Conservation (phyloP, 257 asterid genomes). For the Henckelia pumila region DNA sequence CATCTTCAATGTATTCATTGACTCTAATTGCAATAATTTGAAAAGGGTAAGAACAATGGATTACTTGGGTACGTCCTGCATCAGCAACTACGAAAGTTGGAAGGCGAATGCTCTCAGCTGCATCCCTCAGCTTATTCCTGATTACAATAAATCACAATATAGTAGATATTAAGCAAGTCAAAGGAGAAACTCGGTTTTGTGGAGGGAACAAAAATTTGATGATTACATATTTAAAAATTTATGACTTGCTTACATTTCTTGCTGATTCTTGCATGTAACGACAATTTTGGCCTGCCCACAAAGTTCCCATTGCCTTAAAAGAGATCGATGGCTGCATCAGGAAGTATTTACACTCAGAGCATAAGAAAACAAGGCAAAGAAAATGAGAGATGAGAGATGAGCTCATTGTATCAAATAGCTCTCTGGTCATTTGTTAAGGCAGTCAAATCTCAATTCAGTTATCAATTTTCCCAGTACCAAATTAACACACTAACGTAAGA, state of each 20-base stretch:
- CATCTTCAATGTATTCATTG: not conserved
- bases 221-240: slow-evolving; percentile 15
- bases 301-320: slow-evolving; percentile 84
- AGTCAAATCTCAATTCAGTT: not conserved
- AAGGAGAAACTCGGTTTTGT: slow-evolving; percentile 2
- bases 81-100: slow-evolving; percentile 95
- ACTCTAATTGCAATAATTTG: not conserved
- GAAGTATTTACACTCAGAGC: not conserved
- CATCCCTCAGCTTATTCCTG: slow-evolving; percentile 89
- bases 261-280: slow-evolving; percentile 95
- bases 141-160: slow-evolving; percentile 2
- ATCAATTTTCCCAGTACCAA: not conserved
- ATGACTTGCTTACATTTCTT: slow-evolving; percentile 81
- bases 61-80: slow-evolving; percentile 97
- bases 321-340: slow-evolving; percentile 69
- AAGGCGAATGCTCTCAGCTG: slow-evolving; percentile 81
- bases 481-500: not conserved
- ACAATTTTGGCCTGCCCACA: slow-evolving; percentile 95
- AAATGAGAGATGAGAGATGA: not conserved
- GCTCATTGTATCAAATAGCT: not conserved
- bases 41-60: not conserved
- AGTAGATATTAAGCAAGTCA: not conserved
- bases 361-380: not conserved
- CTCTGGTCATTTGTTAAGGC: not conserved
- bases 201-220: not conserved